Evolutionary conservation across 2,329 filamentous ascomycete genomes (phyloP).

Genomic region (Stachybotrys echinatus): DNA sequence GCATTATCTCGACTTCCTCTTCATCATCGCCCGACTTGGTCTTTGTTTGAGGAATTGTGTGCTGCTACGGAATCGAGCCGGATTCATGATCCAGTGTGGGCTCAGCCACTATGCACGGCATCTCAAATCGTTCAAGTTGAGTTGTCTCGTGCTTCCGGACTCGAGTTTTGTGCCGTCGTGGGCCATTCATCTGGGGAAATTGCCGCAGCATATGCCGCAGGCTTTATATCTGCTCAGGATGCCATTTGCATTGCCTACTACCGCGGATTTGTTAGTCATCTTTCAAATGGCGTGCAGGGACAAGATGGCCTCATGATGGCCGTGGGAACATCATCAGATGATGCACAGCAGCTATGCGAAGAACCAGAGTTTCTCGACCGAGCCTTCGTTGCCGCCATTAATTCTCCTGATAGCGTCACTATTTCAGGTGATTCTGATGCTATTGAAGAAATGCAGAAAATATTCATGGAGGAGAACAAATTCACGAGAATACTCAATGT

Average conservation of each 20-base stretch:
- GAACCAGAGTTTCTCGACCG: constrained; percentile 9
- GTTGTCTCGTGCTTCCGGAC: constrained; percentile 18
- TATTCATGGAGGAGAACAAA: constrained; percentile 14
- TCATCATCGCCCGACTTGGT: constrained; percentile 18
- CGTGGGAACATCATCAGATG: constrained; percentile 12
- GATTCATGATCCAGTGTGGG: constrained; percentile 17
- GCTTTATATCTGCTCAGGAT: constrained; percentile 24
- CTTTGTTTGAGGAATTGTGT: constrained; percentile 15
- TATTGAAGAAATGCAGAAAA: constrained; percentile 13
- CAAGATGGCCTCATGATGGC: constrained; percentile 12
- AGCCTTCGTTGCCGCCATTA: constrained; percentile 17
- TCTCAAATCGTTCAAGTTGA: constrained; percentile 22
- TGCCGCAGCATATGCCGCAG: constrained; percentile 43
- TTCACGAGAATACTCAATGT: constrained; percentile 32
- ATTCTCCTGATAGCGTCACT: constrained; percentile 15
- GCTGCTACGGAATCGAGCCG: constrained; percentile 6
- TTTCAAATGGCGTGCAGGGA: neutral
- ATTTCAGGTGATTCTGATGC: constrained; percentile 23
- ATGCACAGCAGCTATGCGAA: constrained; percentile 4
- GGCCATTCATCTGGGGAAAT: constrained; percentile 49
- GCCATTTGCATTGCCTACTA: constrained; percentile 19
- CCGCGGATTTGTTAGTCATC: neutral
- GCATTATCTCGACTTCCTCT: constrained; percentile 11
- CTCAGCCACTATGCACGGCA: constrained; percentile 25
- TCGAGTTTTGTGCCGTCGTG: constrained; percentile 30